These are phyloP conservation scores for Penicillium sp. DNA, from an alignment of 2,329 filamentous ascomycete species.

Conservation along the genomic window DNA sequence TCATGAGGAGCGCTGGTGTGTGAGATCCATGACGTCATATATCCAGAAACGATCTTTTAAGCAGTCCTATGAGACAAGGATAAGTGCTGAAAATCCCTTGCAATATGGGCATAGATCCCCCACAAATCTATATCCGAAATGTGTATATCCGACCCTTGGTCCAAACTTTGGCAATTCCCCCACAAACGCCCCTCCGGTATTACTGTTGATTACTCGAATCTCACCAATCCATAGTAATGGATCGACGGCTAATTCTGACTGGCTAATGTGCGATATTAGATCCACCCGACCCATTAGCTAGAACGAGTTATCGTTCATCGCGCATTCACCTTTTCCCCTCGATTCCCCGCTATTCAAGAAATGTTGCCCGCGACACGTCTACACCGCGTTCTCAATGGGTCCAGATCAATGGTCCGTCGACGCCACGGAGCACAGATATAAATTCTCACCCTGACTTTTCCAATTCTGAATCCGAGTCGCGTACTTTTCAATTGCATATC, in stretches of 20 bases:
- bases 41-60: no score
- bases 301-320: background rate
- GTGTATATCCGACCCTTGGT: background rate
- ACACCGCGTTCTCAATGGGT: background rate
- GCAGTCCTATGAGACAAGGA: no score
- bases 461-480: background rate
- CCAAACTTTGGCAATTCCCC: background rate
- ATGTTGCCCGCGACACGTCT: background rate
- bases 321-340: constrained; percentile 1
- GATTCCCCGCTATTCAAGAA: constrained; percentile 6
- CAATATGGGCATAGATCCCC: background rate
- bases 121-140: background rate
- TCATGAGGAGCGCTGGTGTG: no score
- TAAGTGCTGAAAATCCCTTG: no score
- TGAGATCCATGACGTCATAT: no score
- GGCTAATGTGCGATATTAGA: background rate
- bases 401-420: background rate
- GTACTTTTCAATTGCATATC: background rate
- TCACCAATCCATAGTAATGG: constrained; percentile 17
- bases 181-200: constrained; percentile 1
- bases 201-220: constrained; percentile 21
- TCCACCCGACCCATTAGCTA: constrained; percentile 11
- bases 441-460: background rate
- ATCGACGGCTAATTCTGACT: background rate
- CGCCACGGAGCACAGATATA: constrained; percentile 1